phyloP scores from a whole-genome alignment of 2,329 filamentous ascomycete species.

The Stemphylium lycopersici region DNA sequence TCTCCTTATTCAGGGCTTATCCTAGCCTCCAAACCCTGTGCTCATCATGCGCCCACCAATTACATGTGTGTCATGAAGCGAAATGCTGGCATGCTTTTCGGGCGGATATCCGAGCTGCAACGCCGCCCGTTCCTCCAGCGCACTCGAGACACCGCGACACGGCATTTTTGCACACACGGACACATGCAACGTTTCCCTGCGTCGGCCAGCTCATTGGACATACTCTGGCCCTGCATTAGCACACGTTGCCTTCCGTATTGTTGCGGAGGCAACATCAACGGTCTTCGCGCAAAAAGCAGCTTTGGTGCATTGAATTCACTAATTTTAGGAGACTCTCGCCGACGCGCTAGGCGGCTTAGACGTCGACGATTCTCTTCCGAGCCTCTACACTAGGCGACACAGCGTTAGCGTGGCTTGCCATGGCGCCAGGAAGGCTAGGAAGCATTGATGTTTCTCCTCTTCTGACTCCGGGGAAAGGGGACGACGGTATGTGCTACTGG shows the following conservation, averaged over 20 bases:
- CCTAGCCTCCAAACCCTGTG: background rate
- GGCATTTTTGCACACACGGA: background rate
- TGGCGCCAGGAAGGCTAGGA: background rate
- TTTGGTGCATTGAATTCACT: conserved; percentile 3
- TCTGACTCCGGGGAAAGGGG: background rate
- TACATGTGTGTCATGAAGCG: background rate
- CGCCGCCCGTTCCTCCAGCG: background rate
- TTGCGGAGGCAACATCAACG: background rate
- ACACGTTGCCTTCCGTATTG: background rate
- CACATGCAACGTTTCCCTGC: background rate
- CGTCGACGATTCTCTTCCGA: too few relatives aligned
- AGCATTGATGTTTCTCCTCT: background rate
- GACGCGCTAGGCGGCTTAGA: background rate
- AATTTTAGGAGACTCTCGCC: background rate
- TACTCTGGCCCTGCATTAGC: background rate
- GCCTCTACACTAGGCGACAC: background rate
- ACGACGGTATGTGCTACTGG: background rate
- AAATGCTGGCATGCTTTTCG: background rate
- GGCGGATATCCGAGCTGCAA: background rate
- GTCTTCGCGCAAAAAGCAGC: background rate
- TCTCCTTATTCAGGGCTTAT: background rate
- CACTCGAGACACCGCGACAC: too few relatives aligned
- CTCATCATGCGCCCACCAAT: background rate
- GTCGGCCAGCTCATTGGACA: background rate
- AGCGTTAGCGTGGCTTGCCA: background rate